Evolutionary conservation across 2,329 filamentous ascomycete genomes (phyloP).

Genomic region (Tolypocladium sp.): DNA sequence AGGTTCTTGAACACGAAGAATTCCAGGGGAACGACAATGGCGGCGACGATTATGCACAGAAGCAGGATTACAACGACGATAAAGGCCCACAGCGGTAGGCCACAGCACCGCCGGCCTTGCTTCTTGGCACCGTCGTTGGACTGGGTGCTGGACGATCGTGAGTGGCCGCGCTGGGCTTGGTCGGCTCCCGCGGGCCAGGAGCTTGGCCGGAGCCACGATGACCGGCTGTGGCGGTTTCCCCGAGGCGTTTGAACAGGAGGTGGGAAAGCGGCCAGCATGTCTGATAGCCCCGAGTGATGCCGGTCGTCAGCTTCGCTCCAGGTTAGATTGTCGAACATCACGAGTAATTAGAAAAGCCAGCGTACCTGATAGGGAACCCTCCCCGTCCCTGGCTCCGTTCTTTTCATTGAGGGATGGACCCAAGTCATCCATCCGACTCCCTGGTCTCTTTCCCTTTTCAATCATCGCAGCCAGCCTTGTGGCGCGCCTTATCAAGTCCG

Average conservation of each 20-base stretch:
- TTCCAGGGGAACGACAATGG: constrained; percentile 68
- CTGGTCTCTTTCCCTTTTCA: constrained; percentile 65
- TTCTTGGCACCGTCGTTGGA: constrained; percentile 18
- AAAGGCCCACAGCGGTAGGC: constrained; percentile 73
- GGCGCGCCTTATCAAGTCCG: constrained; percentile 82
- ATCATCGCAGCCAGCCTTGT: constrained; percentile 81
- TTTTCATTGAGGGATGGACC: constrained; percentile 40
- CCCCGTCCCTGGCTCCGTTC: constrained; percentile 24
- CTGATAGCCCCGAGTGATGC: constrained; percentile 46
- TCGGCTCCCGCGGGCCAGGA: constrained; percentile 40
- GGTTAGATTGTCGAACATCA: constrained; percentile 1
- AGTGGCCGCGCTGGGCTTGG: constrained; percentile 6
- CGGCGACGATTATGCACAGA: constrained; percentile 66
- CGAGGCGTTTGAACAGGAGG: constrained; percentile 45
- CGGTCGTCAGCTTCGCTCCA: constrained; percentile 27
- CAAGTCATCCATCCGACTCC: constrained; percentile 47
- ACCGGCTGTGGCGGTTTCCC: constrained; percentile 32
- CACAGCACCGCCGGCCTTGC: constrained; percentile 62
- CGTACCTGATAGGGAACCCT: constrained; percentile 7
- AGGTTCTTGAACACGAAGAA: constrained; percentile 51
- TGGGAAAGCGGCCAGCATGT: constrained; percentile 58
- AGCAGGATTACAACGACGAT: constrained; percentile 55
- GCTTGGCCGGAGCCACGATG: constrained; percentile 31
- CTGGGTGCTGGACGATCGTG: constrained; percentile 5
- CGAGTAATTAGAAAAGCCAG: neutral